Percentiles rank a stretch among this genome's conserved stretches.
Evolutionary conservation across 2,329 filamentous ascomycete genomes (phyloP).

Genomic region (Colletotrichum agaves): DNA sequence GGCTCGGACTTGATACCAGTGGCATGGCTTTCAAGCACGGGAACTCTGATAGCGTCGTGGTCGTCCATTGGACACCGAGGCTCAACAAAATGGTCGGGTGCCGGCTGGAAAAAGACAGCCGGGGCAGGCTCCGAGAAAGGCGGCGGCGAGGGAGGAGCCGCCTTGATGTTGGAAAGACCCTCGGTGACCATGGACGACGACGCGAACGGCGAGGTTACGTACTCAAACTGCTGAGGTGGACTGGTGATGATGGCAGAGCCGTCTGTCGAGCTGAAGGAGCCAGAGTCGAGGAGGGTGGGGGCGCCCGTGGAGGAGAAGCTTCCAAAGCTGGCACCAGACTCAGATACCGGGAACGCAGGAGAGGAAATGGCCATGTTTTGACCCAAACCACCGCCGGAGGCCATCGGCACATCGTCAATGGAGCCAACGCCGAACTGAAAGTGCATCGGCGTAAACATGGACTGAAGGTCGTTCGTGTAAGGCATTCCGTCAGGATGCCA

Average conservation of each 20-base stretch:
- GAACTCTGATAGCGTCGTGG: neutral
- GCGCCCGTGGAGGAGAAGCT: conserved; percentile 35
- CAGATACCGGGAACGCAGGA: conserved; percentile 18
- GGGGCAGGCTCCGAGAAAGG: conserved; percentile 29
- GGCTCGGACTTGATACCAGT: neutral
- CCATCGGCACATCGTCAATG: conserved; percentile 18
- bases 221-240: conserved; percentile 25
- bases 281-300: conserved; percentile 22
- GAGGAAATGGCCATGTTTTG: conserved; percentile 24
- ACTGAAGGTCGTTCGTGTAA: conserved; percentile 27
- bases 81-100: conserved; percentile 11
- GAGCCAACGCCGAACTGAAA: conserved; percentile 20
- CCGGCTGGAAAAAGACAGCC: conserved; percentile 15
- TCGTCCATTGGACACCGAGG: conserved; percentile 7
- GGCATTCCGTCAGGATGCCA: conserved; percentile 18
- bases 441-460: conserved; percentile 34
- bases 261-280: conserved; percentile 25
- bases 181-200: conserved; percentile 21
- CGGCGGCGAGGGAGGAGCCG: conserved; percentile 11
- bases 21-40: neutral
- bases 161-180: conserved; percentile 12
- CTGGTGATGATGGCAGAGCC: conserved; percentile 13
- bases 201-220: conserved; percentile 20
- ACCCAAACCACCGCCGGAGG: conserved; percentile 2
- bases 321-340: conserved; percentile 23